phyloP scores from a whole-genome alignment of 495 filamentous ascomycete genomes.

The Talaromyces proteolyticus region DNA sequence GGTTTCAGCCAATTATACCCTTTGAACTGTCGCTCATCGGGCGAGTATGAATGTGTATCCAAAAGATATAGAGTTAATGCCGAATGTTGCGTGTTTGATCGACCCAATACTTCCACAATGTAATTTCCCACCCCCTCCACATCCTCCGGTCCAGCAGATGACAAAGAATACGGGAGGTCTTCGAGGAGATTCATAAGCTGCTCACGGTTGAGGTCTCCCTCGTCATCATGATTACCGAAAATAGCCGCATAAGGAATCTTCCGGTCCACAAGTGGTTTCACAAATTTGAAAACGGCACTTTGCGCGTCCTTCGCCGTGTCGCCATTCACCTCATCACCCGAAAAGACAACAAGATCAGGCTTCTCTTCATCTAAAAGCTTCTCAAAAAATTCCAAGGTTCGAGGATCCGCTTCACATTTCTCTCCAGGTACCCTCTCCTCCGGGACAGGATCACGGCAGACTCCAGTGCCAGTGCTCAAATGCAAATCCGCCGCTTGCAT shows the following conservation, averaged over 20 bases:
- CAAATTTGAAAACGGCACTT: slow-evolving; percentile 89
- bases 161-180: slow-evolving; percentile 82
- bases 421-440: slow-evolving; percentile 56
- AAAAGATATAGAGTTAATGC: slow-evolving; percentile 90
- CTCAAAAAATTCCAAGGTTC: slow-evolving; percentile 85
- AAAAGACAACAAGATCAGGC: slow-evolving; percentile 85
- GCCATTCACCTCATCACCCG: slow-evolving; percentile 92
- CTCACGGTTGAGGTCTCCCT: slow-evolving; percentile 69
- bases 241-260: slow-evolving; percentile 91
- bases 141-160: slow-evolving; percentile 69
- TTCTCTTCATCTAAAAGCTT: slow-evolving; percentile 82
- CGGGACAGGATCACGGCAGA: slow-evolving; percentile 79
- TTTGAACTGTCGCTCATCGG: slow-evolving; percentile 74
- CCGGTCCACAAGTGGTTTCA: slow-evolving; percentile 75
- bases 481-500: slow-evolving; percentile 92
- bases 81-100: slow-evolving; percentile 71
- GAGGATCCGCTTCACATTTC: slow-evolving; percentile 82
- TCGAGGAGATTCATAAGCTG: slow-evolving; percentile 81
- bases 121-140: slow-evolving; percentile 94
- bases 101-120: slow-evolving; percentile 81
- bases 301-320: slow-evolving; percentile 90
- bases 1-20: slow-evolving; percentile 97
- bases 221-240: slow-evolving; percentile 97
- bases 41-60: slow-evolving; percentile 88
- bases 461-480: slow-evolving; percentile 79